phyloP scores from a whole-genome alignment of 768 basidiomycete genomes.

The Paxillus involutus region DNA sequence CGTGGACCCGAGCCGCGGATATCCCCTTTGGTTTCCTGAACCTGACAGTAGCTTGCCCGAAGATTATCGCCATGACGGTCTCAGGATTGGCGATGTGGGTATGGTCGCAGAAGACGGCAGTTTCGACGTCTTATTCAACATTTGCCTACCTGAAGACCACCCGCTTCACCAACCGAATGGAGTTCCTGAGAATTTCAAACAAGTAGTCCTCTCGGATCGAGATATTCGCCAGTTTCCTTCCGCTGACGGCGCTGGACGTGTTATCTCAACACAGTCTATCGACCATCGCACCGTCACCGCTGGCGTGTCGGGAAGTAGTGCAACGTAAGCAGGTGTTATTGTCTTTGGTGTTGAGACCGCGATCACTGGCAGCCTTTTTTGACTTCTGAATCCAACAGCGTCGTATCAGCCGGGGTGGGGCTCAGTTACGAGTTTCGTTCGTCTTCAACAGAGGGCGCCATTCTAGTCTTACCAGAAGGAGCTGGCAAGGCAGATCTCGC shows the following conservation, averaged over 20 bases:
- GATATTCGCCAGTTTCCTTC: background rate
- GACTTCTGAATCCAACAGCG: background rate
- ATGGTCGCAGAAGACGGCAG: background rate
- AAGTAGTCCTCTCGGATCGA: conserved; percentile 4
- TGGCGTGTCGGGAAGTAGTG: background rate
- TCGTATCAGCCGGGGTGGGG: background rate
- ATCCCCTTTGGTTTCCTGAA: background rate
- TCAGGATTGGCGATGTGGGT: background rate
- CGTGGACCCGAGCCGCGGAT: conserved; percentile 8
- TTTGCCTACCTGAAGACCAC: conserved; percentile 19
- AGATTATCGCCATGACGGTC: background rate
- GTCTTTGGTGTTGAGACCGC: too few relatives aligned
- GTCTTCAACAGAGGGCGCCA: conserved; percentile 19
- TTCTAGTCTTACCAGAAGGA: conserved; percentile 30
- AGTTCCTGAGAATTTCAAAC: conserved; percentile 25
- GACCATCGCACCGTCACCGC: background rate
- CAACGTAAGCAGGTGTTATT: background rate
- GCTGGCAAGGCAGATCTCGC: conserved; percentile 4
- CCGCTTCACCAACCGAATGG: conserved; percentile 22
- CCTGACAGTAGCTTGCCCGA: background rate
- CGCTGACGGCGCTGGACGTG: background rate
- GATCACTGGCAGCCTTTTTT: background rate
- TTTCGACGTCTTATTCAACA: conserved; percentile 1
- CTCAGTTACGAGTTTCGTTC: conserved; percentile 2
- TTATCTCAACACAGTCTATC: background rate